phyloP scores from a whole-genome alignment of 2,329 filamentous ascomycete species.

The Phaeophleospora eucalypticola region DNA sequence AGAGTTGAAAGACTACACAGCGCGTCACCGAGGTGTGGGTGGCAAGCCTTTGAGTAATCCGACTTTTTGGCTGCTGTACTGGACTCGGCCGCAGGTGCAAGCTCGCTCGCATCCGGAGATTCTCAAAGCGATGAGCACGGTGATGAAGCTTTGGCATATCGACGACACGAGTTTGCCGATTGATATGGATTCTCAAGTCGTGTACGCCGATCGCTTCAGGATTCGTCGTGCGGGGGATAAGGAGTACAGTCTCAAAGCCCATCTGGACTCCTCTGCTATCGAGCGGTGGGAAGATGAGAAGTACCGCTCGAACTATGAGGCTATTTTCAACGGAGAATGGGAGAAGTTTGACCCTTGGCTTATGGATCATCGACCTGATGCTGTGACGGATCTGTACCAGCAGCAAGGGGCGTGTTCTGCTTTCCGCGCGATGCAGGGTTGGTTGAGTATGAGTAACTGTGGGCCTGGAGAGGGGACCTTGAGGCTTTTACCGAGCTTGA shows the following conservation, averaged over 20 bases:
- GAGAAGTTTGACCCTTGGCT: conserved; percentile 11
- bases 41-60: conserved; percentile 6
- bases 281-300: conserved; percentile 12
- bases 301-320: conserved; percentile 9
- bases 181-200: conserved; percentile 8
- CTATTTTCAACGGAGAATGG: conserved; percentile 8
- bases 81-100: conserved; percentile 12
- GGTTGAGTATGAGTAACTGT: conserved; percentile 7
- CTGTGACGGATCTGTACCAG: conserved; percentile 9
- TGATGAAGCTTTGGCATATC: conserved; percentile 12
- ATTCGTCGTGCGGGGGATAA: conserved; percentile 10
- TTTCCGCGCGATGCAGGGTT: conserved; percentile 9
- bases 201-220: conserved; percentile 10
- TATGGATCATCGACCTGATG: conserved; percentile 7
- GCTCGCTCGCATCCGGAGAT: conserved; percentile 8
- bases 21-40: conserved; percentile 4
- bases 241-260: conserved; percentile 8
- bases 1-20: conserved; percentile 8
- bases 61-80: conserved; percentile 10
- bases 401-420: conserved; percentile 9
- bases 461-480: conserved; percentile 7
- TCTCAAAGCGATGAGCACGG: conserved; percentile 6
- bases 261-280: conserved; percentile 10
- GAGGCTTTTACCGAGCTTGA: conserved; percentile 3
- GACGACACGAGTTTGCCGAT: conserved; percentile 4